Base-by-base conservation (phyloP, 2,329 filamentous ascomycete genomes). In the Pseudogymnoascus sp. region DNA sequence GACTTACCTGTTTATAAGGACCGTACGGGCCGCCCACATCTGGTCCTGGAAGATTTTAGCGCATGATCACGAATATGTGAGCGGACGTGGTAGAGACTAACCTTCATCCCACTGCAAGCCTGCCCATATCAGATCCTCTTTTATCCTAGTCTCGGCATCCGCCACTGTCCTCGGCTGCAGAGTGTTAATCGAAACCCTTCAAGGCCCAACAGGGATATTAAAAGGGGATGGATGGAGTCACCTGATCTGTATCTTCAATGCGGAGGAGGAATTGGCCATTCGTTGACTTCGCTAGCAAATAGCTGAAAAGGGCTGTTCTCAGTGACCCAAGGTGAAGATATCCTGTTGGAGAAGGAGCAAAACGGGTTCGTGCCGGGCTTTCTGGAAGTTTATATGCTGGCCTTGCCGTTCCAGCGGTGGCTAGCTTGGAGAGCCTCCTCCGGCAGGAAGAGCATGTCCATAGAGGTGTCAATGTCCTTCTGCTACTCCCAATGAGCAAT, bases 211-310 rank as follows among this genome's bases (percentile, higher is more conserved):
- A 28, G 32, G 54, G 50, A 32, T 61, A 58, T 37, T 50, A 57
- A 62, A 62, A 37, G 60, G 16, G 35, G 25, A 6, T 18, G 9
- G 22, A 8, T 22, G 34, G 59, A 63, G 60, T 68, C 74, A 91
- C 89, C 80, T 90, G 89, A 74, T 97, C 94, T 4, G 94, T 99
- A 73, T 99, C 94, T 76, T 99, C 94, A 65, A 99, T 86, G 8
- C 94, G 85, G 58, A 99, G 77, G 9, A 99, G 75, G 69, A 99
- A 99, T 72, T 96, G 88, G 6, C 94, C 94, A 4, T 88, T 87
- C 0, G 94, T 96, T 2, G 88, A 85, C 69, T 87, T 89, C 0
- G 94, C 92, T n/a, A 96, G 80, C 4, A 99, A 78, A 67, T 93
- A 97, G 70, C 96, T 97, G 77, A 91, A 97, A n/a, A 99, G 75